These are phyloP conservation scores for Aspergillus luchuensis DNA, from an alignment of 2,329 filamentous ascomycete species.

Conservation along the genomic window DNA sequence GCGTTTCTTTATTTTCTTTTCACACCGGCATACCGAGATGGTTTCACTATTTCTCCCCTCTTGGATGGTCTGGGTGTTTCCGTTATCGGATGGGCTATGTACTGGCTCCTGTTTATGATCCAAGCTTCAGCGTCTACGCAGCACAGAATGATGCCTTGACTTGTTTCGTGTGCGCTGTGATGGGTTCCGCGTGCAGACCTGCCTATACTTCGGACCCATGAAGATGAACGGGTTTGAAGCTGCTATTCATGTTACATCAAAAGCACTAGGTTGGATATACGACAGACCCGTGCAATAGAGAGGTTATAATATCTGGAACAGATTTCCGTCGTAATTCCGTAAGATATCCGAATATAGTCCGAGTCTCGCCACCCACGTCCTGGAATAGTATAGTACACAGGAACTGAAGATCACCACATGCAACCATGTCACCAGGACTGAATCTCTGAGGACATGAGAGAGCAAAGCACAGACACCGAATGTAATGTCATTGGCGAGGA, in stretches of 20 bases:
- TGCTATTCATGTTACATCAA: neutral
- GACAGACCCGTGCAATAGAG: neutral
- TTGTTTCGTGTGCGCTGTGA: neutral
- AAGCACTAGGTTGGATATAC: neutral
- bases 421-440: too few relatives aligned
- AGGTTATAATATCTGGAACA: too few relatives aligned
- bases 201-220: neutral
- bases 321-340: neutral
- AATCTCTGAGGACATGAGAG: too few relatives aligned
- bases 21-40: neutral
- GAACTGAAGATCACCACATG: too few relatives aligned
- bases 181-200: neutral
- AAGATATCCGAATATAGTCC: too few relatives aligned
- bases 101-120: too few relatives aligned
- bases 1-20: neutral
- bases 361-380: too few relatives aligned
- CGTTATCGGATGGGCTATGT: too few relatives aligned
- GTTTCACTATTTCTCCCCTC: constrained; percentile 2
- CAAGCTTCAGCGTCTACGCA: neutral
- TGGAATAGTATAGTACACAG: too few relatives aligned
- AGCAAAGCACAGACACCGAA: too few relatives aligned
- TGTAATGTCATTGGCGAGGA: too few relatives aligned
- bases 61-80: neutral
- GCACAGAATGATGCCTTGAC: neutral
- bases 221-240: neutral